Evolutionary conservation across 2,329 filamentous ascomycete genomes (phyloP).

Genomic region (Rhytidhysteron rufulum): DNA sequence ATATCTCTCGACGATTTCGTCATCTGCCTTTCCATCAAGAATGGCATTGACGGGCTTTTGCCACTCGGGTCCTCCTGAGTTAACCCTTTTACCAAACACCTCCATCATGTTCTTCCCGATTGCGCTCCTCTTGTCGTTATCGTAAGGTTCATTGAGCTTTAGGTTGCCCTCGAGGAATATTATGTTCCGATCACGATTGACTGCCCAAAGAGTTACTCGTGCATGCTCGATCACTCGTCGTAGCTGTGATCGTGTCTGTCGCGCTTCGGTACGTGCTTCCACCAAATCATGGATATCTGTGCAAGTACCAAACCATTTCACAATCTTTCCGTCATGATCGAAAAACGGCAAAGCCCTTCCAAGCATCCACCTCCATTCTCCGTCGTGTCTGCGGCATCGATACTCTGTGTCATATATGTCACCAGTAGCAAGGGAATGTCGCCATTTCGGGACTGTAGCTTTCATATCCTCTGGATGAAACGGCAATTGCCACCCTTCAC

Average conservation of each 20-base stretch:
- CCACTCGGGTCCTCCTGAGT: constrained; percentile 35
- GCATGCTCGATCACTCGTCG: constrained; percentile 71
- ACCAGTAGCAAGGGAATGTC: constrained; percentile 61
- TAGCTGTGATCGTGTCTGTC: constrained; percentile 65
- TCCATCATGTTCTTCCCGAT: constrained; percentile 63
- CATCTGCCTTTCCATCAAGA: constrained; percentile 55
- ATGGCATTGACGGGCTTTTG: constrained; percentile 61
- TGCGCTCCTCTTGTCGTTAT: constrained; percentile 34
- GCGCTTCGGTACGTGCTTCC: constrained; percentile 62
- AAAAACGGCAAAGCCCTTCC: constrained; percentile 66
- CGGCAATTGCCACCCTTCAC: constrained; percentile 58
- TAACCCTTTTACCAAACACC: constrained; percentile 57
- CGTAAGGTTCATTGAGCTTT: constrained; percentile 31
- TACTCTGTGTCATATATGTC: constrained; percentile 69
- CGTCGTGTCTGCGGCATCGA: constrained; percentile 61
- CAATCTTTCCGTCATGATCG: constrained; percentile 63
- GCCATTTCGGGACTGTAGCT: constrained; percentile 56
- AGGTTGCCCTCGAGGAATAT: constrained; percentile 68
- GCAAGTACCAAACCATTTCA: constrained; percentile 79
- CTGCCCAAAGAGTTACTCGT: constrained; percentile 70
- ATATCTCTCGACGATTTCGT: constrained; percentile 63
- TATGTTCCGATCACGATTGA: constrained; percentile 59
- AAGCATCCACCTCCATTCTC: constrained; percentile 76
- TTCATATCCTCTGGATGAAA: constrained; percentile 69
- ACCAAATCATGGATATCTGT: constrained; percentile 76